A percentile compares a stretch with the other conserved stretches of the same genome.
phyloP scores from a whole-genome alignment of 306 rosid genomes.

The Corylus heterophylla region DNA sequence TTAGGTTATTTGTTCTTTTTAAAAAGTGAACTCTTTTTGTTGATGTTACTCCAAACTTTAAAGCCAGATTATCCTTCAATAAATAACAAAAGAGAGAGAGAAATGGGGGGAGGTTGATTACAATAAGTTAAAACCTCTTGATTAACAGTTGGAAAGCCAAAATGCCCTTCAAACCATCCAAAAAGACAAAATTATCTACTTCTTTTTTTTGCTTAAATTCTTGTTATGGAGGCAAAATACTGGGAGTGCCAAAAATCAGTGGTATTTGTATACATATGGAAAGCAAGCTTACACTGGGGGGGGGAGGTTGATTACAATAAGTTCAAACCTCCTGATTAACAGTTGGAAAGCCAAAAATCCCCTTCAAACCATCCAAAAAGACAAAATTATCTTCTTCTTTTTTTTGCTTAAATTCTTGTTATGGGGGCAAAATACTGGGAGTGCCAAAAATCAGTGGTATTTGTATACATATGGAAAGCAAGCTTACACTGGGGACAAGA shows the following conservation, averaged over 20 bases:
- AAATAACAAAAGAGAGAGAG: too few relatives aligned
- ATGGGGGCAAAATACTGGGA: background rate
- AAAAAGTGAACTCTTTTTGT: background rate
- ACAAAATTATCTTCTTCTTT: background rate
- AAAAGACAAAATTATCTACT: background rate
- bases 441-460: background rate
- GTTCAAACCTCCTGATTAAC: too few relatives aligned
- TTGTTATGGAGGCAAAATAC: background rate
- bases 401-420: background rate
- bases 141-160: too few relatives aligned
- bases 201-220: background rate
- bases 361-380: background rate
- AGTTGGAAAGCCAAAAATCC: background rate
- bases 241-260: background rate
- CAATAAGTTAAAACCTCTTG: background rate
- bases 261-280: background rate
- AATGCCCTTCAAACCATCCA: background rate
- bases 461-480: background rate
- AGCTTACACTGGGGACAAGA: constrained; percentile 83
- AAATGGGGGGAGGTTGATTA: background rate
- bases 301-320: background rate
- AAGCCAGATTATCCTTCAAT: too few relatives aligned
- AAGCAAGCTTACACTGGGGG: constrained; percentile 61
- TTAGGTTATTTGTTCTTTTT: background rate
- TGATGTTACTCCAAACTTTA: background rate